A percentile compares a stretch with the other conserved stretches of the same genome.
Evolutionary conservation across 306 rosid genomes (phyloP).

Genomic region (Castanea crenata): DNA sequence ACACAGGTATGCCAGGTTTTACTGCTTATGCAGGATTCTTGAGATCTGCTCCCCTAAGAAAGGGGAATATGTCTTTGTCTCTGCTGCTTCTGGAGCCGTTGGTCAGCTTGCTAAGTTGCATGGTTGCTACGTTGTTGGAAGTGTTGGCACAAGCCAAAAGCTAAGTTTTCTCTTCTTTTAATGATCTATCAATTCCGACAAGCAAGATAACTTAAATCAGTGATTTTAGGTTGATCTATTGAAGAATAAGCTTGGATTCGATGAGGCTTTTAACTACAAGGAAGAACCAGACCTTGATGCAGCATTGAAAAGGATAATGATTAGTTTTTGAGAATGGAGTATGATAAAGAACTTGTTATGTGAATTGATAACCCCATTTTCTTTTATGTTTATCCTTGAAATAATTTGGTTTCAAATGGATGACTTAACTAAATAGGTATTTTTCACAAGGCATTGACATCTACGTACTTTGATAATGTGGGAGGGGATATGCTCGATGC

Average conservation of each 20-base stretch:
- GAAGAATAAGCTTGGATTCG: slow-evolving; percentile 50
- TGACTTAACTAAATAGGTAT: slow-evolving; percentile 22
- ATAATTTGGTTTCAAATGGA: not conserved
- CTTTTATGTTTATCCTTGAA: not conserved
- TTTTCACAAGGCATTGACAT: slow-evolving; percentile 69
- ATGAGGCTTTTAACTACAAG: slow-evolving; percentile 32
- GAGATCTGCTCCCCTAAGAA: slow-evolving; percentile 48
- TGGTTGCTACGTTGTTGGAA: slow-evolving; percentile 71
- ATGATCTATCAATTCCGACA: not conserved
- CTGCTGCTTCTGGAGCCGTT: slow-evolving; percentile 54
- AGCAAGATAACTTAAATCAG: not conserved
- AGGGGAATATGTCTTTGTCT: slow-evolving; percentile 52
- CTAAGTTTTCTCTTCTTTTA: slow-evolving; percentile 24
- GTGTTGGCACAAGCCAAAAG: slow-evolving; percentile 51
- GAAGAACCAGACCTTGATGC: slow-evolving; percentile 20
- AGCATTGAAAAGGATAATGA: slow-evolving; percentile 19
- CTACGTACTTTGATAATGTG: slow-evolving; percentile 71
- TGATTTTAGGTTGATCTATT: slow-evolving; percentile 42
- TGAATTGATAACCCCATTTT: not conserved
- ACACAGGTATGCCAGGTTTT: slow-evolving; percentile 51
- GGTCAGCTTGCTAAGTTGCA: slow-evolving; percentile 57
- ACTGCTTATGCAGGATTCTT: slow-evolving; percentile 50
- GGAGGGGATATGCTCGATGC: slow-evolving; percentile 71
- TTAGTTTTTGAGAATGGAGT: not conserved
- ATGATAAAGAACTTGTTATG: not conserved